Base-by-base conservation (phyloP, 371 early-diverging fungal species). In the Zychaea mexicana region DNA sequence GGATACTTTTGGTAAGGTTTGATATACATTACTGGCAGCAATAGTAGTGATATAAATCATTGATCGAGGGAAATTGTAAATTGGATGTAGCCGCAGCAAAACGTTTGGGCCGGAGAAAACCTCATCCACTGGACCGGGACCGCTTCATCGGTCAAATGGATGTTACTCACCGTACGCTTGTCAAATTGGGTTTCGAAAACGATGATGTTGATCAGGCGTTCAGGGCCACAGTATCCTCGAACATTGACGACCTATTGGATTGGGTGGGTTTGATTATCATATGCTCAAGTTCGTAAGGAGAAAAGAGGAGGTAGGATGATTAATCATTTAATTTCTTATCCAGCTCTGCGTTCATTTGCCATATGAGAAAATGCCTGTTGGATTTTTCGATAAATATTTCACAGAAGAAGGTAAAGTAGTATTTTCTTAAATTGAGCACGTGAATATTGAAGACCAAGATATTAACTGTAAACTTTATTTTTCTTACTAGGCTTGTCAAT, bases 301-400 rank as follows among this genome's bases (percentile, higher is more conserved):
- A n/a, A 5, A 22, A 22, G 32, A 42, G 10, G 27, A 21, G 21
- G 42, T 17, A 42, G n/a, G 42, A 15, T 6, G 42, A 42, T 1
- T 7, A 42, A 3, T 42, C 7, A 42, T 5, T 10, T n/a, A 13
- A 22, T 28, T 21, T 10, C 9, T 10, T 36, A 13, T 39, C 5
- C 66, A 85, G 85, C 72, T 85, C 12, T 85, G 85, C 53, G 61
- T 85, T 46, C 72, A 85, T 68, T 66, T 84, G 1, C 82, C 85
- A 45, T 81, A 84, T 47, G 87, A 87, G 24, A 74, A 79, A 47
- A 76, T 88, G 58, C 88, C 88, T 0, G 52, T 79, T 27, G 86
- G 86, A 27, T 86, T 84, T 55, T 78, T 72, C 27, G 88, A 87
- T 55, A 87, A 86, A 42, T 68, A 82, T 5, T 87, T 79, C 59